Evolutionary conservation across 2,329 filamentous ascomycete species (phyloP).

Genomic region (Pleomassaria siparia): DNA sequence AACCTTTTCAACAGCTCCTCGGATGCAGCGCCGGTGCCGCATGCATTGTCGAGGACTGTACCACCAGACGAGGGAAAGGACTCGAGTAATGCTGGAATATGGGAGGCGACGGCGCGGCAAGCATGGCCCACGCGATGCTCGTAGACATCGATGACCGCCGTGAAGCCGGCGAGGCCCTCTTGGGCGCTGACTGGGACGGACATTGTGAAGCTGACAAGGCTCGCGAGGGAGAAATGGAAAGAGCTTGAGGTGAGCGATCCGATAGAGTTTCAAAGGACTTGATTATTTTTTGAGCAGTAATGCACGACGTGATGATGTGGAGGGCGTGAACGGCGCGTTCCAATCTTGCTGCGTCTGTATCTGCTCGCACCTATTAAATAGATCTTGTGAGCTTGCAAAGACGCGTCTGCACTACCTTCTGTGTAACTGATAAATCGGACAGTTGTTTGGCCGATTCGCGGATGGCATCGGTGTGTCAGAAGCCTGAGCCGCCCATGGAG

Average conservation of each 20-base stretch:
- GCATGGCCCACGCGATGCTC: slow-evolving; percentile 7
- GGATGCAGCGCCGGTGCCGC: slow-evolving; percentile 15
- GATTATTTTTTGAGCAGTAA: no score
- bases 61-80: slow-evolving; percentile 7
- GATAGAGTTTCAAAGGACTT: no score
- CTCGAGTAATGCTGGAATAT: slow-evolving; percentile 4
- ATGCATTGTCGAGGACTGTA: slow-evolving; percentile 18
- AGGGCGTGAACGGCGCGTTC: not conserved
- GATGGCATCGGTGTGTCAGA: no score
- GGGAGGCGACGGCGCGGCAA: slow-evolving; percentile 5
- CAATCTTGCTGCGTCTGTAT: no score
- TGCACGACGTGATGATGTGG: not conserved
- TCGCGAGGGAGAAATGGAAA: not conserved
- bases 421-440: no score
- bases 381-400: no score
- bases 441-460: no score
- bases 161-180: slow-evolving; percentile 3
- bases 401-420: no score
- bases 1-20: slow-evolving; percentile 6
- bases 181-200: slow-evolving; percentile 2
- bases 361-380: no score
- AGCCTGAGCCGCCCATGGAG: no score
- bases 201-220: slow-evolving; percentile 1
- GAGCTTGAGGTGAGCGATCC: not conserved
- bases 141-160: slow-evolving; percentile 6